Evolutionary conservation across 768 basidiomycete species (phyloP).

Genomic region (Mycena leptocephala): DNA sequence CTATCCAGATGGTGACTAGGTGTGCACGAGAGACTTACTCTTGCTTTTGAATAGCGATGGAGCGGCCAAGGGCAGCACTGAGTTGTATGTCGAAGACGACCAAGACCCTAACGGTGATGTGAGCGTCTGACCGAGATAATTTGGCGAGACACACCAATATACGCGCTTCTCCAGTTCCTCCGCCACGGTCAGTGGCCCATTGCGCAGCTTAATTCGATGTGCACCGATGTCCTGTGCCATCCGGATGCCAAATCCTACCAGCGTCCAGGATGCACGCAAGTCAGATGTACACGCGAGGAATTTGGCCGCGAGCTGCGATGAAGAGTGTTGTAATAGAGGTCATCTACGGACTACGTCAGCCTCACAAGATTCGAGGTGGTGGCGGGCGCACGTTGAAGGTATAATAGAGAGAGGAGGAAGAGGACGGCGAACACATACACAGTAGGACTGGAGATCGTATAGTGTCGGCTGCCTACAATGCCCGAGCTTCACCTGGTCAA

Average conservation of each 20-base stretch:
- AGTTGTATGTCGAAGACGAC: slow-evolving; percentile 25
- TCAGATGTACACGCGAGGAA: slow-evolving; percentile 23
- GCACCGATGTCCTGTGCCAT: slow-evolving; percentile 26
- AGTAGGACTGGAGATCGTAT: slow-evolving; percentile 57
- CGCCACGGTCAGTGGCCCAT: background rate
- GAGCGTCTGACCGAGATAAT: background rate
- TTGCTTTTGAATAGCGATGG: slow-evolving; percentile 16
- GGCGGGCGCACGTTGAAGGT: too few relatives aligned
- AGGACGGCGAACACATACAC: slow-evolving; percentile 43
- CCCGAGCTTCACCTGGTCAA: slow-evolving; percentile 54
- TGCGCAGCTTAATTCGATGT: background rate
- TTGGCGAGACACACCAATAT: slow-evolving; percentile 43
- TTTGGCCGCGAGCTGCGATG: slow-evolving; percentile 11
- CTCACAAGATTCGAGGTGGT: too few relatives aligned
- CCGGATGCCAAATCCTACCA: slow-evolving; percentile 1
- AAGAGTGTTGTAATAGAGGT: too few relatives aligned
- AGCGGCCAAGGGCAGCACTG: slow-evolving; percentile 26
- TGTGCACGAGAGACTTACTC: slow-evolving; percentile 19
- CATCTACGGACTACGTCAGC: too few relatives aligned
- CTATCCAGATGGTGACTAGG: background rate
- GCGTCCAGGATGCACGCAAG: slow-evolving; percentile 18
- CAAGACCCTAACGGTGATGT: slow-evolving; percentile 34
- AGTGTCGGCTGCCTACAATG: background rate
- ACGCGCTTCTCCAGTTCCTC: slow-evolving; percentile 68
- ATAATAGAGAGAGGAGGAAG: slow-evolving; percentile 38